Percentiles rank a stretch among this genome's conserved stretches.
Conservation (phyloP, 352 stramenopile genomes). For the Elongisporangium anandrum region DNA sequence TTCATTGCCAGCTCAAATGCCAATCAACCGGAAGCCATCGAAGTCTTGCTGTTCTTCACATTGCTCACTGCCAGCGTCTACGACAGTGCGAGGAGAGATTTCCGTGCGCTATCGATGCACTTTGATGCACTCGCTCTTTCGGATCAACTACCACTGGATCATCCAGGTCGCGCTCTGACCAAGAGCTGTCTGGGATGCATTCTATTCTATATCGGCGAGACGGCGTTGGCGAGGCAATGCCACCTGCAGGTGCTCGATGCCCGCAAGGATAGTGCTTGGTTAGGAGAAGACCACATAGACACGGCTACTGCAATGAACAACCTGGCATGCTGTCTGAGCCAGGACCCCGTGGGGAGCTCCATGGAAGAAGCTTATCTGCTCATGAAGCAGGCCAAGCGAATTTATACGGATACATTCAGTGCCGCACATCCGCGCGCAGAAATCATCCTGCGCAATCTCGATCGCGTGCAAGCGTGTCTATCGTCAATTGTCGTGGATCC, state of each 20-base stretch:
- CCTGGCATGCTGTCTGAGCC: constrained; percentile 59
- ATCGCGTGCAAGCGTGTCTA: constrained; percentile 34
- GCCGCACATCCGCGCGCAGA: constrained; percentile 35
- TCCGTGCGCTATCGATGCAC: constrained; percentile 43
- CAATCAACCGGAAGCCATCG: constrained; percentile 12
- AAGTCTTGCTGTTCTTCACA: constrained; percentile 50
- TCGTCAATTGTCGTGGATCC: constrained; percentile 41
- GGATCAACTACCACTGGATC: constrained; percentile 22
- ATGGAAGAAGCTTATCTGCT: constrained; percentile 55
- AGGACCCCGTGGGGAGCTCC: constrained; percentile 18
- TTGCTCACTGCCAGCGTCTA: constrained; percentile 45
- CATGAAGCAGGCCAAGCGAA: constrained; percentile 40
- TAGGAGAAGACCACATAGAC: constrained; percentile 37
- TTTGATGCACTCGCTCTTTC: constrained; percentile 42
- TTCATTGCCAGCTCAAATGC: not conserved
- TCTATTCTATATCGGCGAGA: constrained; percentile 52
- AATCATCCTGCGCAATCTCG: constrained; percentile 41
- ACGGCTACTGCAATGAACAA: constrained; percentile 76
- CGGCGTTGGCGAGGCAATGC: constrained; percentile 41
- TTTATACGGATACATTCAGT: constrained; percentile 46
- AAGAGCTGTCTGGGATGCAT: constrained; percentile 49
- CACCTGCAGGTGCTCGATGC: constrained; percentile 46
- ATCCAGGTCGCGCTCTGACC: constrained; percentile 32
- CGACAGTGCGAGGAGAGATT: constrained; percentile 48
- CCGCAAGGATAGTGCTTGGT: constrained; percentile 13